phyloP scores from a whole-genome alignment of 1,284 basidiomycete species.

The Rhizoctonia solani region DNA sequence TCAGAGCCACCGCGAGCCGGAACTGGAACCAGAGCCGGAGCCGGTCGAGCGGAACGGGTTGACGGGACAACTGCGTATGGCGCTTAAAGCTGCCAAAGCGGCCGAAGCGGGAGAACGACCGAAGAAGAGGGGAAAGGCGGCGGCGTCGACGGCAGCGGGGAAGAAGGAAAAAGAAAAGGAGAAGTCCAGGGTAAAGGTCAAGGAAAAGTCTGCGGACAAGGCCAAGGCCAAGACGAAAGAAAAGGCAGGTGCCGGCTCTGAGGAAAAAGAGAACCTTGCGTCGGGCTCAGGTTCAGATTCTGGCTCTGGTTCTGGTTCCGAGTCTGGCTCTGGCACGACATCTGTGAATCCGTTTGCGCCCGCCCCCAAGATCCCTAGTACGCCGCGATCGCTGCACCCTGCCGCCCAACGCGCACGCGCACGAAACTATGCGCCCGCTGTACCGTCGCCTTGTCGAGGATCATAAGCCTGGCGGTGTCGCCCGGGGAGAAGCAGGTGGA shows the following conservation, averaged over 20 bases:
- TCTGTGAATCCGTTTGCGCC: no score
- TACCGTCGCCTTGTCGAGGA: conserved; percentile 40
- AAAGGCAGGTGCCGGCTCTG: background rate
- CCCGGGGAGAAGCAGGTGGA: conserved; percentile 10
- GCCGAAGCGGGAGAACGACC: background rate
- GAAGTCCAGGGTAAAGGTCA: background rate
- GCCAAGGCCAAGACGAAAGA: background rate
- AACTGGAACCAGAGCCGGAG: no score
- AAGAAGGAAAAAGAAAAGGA: background rate
- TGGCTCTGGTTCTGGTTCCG: no score
- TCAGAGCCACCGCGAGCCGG: background rate
- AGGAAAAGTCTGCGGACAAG: background rate
- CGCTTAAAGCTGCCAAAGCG: no score
- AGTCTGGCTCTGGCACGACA: no score
- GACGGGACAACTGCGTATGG: no score
- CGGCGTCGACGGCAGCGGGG: background rate
- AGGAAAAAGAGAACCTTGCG: conserved; percentile 2
- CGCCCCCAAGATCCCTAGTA: background rate
- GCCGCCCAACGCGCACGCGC: conserved; percentile 20
- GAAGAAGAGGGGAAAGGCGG: background rate
- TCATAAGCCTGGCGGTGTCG: conserved; percentile 35
- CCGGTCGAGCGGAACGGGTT: no score
- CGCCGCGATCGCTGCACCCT: conserved; percentile 19
- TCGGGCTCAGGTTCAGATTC: no score
- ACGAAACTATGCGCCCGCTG: conserved; percentile 38